Percentiles rank a stretch among this genome's conserved stretches.
These are phyloP conservation scores for Moricandia arvensis DNA, from an alignment of 345 rosid genomes.

Conservation along the genomic window DNA sequence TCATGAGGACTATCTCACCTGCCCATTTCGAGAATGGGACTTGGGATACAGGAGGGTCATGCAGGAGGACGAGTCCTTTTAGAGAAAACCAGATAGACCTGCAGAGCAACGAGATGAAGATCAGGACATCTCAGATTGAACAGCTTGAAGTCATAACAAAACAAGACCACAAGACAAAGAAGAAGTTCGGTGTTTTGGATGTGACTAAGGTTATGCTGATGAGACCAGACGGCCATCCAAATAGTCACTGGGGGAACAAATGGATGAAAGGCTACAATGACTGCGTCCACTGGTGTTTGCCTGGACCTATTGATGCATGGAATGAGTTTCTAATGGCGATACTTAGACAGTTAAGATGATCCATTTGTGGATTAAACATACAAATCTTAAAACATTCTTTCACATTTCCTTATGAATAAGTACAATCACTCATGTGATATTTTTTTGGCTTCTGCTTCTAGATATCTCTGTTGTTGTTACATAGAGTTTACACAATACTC, in stretches of 20 bases:
- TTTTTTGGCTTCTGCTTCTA: not conserved
- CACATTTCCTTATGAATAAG: constrained; percentile 3
- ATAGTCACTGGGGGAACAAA: constrained; percentile 62
- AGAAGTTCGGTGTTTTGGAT: constrained; percentile 56
- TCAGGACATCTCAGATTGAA: constrained; percentile 53
- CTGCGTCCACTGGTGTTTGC: constrained; percentile 91
- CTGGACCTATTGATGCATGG: constrained; percentile 83
- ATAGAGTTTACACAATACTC: constrained; percentile 1
- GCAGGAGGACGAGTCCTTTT: constrained; percentile 57
- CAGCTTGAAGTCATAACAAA: constrained; percentile 45
- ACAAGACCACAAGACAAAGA: constrained; percentile 33
- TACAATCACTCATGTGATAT: not conserved
- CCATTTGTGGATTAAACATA: constrained; percentile 10
- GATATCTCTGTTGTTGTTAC: not conserved
- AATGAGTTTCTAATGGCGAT: constrained; percentile 60
- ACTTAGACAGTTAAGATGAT: constrained; percentile 33
- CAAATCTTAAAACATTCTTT: constrained; percentile 10
- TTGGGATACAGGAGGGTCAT: constrained; percentile 77
- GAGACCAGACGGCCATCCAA: constrained; percentile 89
- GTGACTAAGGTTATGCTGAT: constrained; percentile 66
- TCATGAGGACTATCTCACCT: constrained; percentile 79
- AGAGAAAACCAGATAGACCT: constrained; percentile 27
- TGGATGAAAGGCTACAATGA: constrained; percentile 83
- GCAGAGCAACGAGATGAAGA: constrained; percentile 42
- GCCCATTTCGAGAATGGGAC: constrained; percentile 81